Conservation (phyloP, 805 yeast genomes). For the Candida ficus region DNA sequence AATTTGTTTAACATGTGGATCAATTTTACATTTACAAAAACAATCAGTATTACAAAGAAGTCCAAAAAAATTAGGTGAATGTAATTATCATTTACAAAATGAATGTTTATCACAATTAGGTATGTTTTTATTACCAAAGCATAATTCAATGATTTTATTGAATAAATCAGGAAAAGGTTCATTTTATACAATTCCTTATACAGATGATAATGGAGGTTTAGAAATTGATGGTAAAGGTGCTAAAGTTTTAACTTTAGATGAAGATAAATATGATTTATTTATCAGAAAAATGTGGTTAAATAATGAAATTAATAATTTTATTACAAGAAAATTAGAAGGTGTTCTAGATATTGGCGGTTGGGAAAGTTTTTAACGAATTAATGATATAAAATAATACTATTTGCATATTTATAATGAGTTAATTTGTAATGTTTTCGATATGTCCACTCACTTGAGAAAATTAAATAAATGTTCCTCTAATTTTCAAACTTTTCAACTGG, state of each 20-base stretch:
- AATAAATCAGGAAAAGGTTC: constrained; percentile 71
- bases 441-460: no score
- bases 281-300: constrained; percentile 68
- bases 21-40: constrained; percentile 61
- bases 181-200: constrained; percentile 76
- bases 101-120: constrained; percentile 69
- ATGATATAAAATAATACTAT: no score
- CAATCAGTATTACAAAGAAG: constrained; percentile 31
- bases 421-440: no score
- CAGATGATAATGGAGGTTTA: constrained; percentile 82
- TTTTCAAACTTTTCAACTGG: no score
- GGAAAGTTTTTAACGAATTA: constrained; percentile 40
- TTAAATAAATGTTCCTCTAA: no score
- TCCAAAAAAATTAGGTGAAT: constrained; percentile 63
- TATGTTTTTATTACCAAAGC: constrained; percentile 66
- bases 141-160: constrained; percentile 56
- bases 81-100: constrained; percentile 62
- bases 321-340: constrained; percentile 77
- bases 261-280: constrained; percentile 58
- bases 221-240: constrained; percentile 69
- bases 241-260: constrained; percentile 64
- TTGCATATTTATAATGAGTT: no score
- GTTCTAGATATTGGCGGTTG: constrained; percentile 90
- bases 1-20: constrained; percentile 79
- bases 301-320: constrained; percentile 69